Percentiles rank a stretch among this genome's conserved stretches.
phyloP scores from a whole-genome alignment of 2,329 filamentous ascomycete genomes.

The Plenodomus lindquistii region DNA sequence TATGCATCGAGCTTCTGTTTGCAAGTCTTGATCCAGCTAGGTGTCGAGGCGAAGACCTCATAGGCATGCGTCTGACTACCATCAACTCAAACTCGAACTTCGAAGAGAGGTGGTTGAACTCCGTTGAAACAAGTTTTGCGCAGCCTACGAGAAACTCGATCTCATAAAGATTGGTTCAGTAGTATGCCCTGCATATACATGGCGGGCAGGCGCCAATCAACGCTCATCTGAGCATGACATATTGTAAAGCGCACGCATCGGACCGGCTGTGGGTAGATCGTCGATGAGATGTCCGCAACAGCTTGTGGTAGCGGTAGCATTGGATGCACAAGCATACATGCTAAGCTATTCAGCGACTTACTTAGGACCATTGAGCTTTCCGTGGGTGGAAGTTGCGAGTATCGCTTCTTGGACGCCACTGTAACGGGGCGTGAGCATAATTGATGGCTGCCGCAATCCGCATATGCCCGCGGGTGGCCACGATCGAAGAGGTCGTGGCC shows the following conservation, averaged over 20 bases:
- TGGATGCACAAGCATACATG: neutral
- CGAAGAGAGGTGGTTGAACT: no score
- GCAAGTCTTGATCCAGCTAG: no score
- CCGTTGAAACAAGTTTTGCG: no score
- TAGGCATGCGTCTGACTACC: no score
- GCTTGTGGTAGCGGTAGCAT: neutral
- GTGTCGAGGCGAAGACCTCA: no score
- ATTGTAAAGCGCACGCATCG: conserved; percentile 11
- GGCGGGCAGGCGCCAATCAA: conserved; percentile 5
- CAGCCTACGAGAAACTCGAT: neutral
- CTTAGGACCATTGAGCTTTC: neutral
- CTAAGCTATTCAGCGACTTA: neutral
- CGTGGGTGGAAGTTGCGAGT: neutral
- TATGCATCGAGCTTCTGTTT: no score
- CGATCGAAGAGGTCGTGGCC: neutral
- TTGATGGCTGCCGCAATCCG: no score
- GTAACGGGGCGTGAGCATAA: no score
- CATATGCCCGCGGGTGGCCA: neutral
- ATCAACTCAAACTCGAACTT: no score
- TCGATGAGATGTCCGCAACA: neutral
- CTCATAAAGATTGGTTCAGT: conserved; percentile 6
- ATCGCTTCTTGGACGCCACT: neutral
- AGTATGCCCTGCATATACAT: conserved; percentile 5
- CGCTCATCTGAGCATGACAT: neutral
- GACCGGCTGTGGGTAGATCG: neutral